Evolutionary conservation across 371 early-diverging fungal genomes (phyloP).

Genomic region (Mucor irregularis): DNA sequence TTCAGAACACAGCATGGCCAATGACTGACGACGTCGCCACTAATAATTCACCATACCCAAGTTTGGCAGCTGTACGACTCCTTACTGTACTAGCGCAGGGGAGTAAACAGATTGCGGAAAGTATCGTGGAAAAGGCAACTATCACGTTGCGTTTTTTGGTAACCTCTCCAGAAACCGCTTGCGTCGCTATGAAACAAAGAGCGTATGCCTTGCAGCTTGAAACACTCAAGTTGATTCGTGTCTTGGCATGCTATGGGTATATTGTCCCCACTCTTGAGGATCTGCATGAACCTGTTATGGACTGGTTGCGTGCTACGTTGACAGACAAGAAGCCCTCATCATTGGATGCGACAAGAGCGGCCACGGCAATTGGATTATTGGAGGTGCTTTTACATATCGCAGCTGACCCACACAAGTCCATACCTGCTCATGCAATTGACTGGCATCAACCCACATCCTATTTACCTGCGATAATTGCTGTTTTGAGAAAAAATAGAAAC

Average conservation of each 20-base stretch:
- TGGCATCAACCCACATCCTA: conserved; percentile 61
- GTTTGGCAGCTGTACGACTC: conserved; percentile 40
- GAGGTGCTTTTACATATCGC: conserved; percentile 48
- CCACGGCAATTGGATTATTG: conserved; percentile 26
- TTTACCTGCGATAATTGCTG: conserved; percentile 32
- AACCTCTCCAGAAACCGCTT: conserved; percentile 37
- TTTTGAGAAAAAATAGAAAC: conserved; percentile 12
- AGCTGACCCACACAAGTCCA: conserved; percentile 56
- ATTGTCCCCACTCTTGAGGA: conserved; percentile 44
- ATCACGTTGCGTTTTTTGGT: conserved; percentile 43
- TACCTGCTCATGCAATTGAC: conserved; percentile 56
- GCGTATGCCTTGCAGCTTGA: conserved; percentile 52
- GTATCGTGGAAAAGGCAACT: conserved; percentile 38
- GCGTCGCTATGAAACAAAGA: conserved; percentile 19
- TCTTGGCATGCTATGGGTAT: conserved; percentile 54
- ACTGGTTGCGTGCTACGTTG: conserved; percentile 42
- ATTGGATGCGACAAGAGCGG: conserved; percentile 14
- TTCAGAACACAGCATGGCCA: conserved; percentile 51
- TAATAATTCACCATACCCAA: conserved; percentile 23
- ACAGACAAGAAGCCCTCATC: background rate
- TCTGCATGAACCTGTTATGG: conserved; percentile 42
- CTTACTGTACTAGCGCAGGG: conserved; percentile 47
- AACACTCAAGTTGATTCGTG: conserved; percentile 46
- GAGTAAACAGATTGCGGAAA: conserved; percentile 45
- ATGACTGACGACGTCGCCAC: conserved; percentile 23